Evolutionary conservation across 305 asterid genomes (phyloP).

Genomic region (Fraxinus platypoda): DNA sequence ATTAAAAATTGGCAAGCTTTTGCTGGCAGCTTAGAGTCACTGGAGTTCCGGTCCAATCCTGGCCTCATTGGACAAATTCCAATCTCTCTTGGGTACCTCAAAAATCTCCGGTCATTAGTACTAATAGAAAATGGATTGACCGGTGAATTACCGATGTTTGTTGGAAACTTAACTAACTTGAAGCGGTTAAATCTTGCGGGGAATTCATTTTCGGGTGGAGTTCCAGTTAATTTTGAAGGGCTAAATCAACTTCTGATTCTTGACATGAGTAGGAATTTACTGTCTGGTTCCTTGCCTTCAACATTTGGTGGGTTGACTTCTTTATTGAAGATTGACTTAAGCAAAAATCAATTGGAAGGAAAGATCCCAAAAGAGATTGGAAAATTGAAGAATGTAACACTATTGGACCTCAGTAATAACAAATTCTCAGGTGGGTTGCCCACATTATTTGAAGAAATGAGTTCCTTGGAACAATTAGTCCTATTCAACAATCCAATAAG

Average conservation of each 20-base stretch:
- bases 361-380: conserved; percentile 48
- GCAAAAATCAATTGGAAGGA: conserved; percentile 57
- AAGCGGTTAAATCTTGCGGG: conserved; percentile 59
- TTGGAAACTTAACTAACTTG: conserved; percentile 53
- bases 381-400: conserved; percentile 52
- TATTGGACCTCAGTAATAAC: conserved; percentile 70
- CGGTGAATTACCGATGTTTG: conserved; percentile 51
- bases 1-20: conserved; percentile 52
- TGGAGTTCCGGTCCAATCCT: conserved; percentile 70
- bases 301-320: conserved; percentile 50
- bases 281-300: conserved; percentile 56
- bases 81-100: conserved; percentile 44
- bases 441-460: conserved; percentile 51
- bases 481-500: conserved; percentile 69
- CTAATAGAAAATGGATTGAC: conserved; percentile 57
- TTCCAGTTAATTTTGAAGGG: conserved; percentile 54
- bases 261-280: conserved; percentile 66
- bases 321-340: conserved; percentile 69
- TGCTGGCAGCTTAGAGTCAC: conserved; percentile 45
- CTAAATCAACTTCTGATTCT: conserved; percentile 57
- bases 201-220: conserved; percentile 44
- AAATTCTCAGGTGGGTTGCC: conserved; percentile 58
- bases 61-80: conserved; percentile 74
- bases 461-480: conserved; percentile 62
- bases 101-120: conserved; percentile 66